Percentiles rank a stretch among this genome's conserved stretches.
phyloP scores from a whole-genome alignment of 2,329 filamentous ascomycete species.

The Uncinocarpus reesii region DNA sequence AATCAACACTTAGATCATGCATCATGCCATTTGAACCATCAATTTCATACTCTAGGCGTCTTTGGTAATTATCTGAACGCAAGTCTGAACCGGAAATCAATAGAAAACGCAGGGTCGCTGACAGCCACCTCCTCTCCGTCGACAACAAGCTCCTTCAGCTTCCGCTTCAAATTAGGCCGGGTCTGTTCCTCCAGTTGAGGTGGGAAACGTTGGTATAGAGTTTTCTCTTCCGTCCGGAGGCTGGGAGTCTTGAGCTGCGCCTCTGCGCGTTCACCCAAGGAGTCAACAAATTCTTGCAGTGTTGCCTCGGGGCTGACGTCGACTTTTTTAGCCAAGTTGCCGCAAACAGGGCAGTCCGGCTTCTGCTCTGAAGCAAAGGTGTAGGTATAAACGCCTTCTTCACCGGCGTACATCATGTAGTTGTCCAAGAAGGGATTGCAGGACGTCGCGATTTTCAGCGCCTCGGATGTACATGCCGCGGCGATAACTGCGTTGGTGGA shows the following conservation, averaged over 20 bases:
- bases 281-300: conserved; percentile 74
- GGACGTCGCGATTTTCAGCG: conserved; percentile 80
- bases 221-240: conserved; percentile 67
- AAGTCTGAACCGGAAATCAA: conserved; percentile 55
- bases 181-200: conserved; percentile 75
- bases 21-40: not conserved
- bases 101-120: conserved; percentile 78
- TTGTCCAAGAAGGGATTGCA: conserved; percentile 76
- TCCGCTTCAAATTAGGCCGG: conserved; percentile 68
- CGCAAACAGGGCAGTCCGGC: conserved; percentile 88
- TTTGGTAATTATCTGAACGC: conserved; percentile 31
- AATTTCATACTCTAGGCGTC: not conserved
- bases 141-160: conserved; percentile 62
- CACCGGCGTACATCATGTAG: conserved; percentile 99
- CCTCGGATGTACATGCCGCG: conserved; percentile 91
- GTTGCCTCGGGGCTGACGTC: conserved; percentile 60
- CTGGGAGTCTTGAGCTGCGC: conserved; percentile 91
- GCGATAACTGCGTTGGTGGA: conserved; percentile 96
- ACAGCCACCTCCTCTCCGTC: conserved; percentile 85
- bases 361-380: conserved; percentile 95
- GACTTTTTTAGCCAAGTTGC: conserved; percentile 67
- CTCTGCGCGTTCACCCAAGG: conserved; percentile 70
- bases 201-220: conserved; percentile 81
- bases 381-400: conserved; percentile 92
- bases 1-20: not conserved